phyloP scores from a whole-genome alignment of 1,139 yeast genomes.

The Candida frijolesensis region DNA sequence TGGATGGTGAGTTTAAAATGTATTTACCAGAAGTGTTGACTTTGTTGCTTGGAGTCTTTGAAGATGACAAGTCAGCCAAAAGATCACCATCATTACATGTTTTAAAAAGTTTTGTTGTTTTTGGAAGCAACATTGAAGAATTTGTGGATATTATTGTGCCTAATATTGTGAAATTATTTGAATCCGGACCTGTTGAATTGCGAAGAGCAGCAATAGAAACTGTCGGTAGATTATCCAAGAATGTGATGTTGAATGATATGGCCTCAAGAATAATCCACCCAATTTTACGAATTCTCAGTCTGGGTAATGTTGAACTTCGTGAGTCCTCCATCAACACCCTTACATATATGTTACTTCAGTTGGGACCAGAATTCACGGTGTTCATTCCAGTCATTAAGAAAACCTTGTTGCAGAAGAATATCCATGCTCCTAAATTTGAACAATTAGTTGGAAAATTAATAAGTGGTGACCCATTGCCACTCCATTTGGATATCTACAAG shows the following conservation, averaged over 20 bases:
- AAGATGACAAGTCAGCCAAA: conserved; percentile 69
- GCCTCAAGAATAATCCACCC: conserved; percentile 92
- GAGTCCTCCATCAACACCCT: conserved; percentile 75
- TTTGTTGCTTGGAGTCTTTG: conserved; percentile 73
- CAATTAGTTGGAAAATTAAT: conserved; percentile 75
- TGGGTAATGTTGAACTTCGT: conserved; percentile 62
- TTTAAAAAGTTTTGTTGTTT: conserved; percentile 81
- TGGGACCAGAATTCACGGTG: conserved; percentile 83
- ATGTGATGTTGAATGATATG: conserved; percentile 80
- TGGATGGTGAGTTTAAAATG: conserved; percentile 90
- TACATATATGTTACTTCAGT: conserved; percentile 74
- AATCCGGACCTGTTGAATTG: conserved; percentile 60
- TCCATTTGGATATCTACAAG: conserved; percentile 69
- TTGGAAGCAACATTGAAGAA: conserved; percentile 88
- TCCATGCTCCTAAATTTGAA: conserved; percentile 78
- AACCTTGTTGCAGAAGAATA: conserved; percentile 61
- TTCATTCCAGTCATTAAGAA: conserved; percentile 86
- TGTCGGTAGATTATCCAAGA: conserved; percentile 77
- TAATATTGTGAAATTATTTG: conserved; percentile 78
- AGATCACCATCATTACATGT: conserved; percentile 74
- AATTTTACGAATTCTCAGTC: conserved; percentile 66
- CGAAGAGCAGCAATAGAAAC: conserved; percentile 81
- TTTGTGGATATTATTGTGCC: conserved; percentile 86
- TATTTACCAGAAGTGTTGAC: conserved; percentile 80
- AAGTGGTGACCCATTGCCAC: conserved; percentile 89